Base-by-base conservation (phyloP, 2,329 filamentous ascomycete genomes). In the Lomentospora prolificans region DNA sequence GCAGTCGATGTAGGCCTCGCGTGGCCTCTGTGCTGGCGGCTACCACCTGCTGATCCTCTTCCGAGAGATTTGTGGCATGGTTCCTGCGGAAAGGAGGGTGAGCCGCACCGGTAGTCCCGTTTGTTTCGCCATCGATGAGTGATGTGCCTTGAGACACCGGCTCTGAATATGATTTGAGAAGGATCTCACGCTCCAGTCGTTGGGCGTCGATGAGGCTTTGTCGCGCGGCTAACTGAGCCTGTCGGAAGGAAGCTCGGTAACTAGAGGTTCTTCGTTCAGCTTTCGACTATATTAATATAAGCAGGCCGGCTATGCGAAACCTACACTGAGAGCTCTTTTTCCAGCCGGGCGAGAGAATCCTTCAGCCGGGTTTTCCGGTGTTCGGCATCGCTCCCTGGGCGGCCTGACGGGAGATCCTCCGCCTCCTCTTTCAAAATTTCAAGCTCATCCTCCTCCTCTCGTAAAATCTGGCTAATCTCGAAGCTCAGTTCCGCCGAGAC, bases 21-120 rank as follows among this genome's bases (percentile, higher is more conserved):
- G 92, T 97, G 55, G 97, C 87, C 73, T 95, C 89, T 61, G 79
- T 84, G 30, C 88, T 89, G 0, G 92, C 87, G 59, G 84, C 82
- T 12, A 90, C 76, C 44, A 85, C 79, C 60, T 89, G 77, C 60
- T 94, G 85, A 66, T 88, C 84, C 62, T 90, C 82, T 22, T 84
- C 82, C 3, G 85, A 69, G 19, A 74, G 65, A 61, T 66, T 67
- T 3, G 70, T 68, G 51, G 69, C 62, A 19, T 66, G 63, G 14
- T 70, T 63, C 19, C 66, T 65, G 60, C 71, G 65, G 58, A 55
- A 41, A 19, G 41, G 55, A 52, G 64, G 64, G 56, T 61, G 60
- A n/a, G 60, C 58, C 14, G 59, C 56, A 14, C 4, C n/a, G n/a
- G 53, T 4, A 4, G 62, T n/a, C 53, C 50, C 61, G 53, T 54